Percentiles rank a stretch among this genome's conserved stretches.
Evolutionary conservation across 1,139 yeast genomes (phyloP).

Genomic region (Nakaseomyces sp.): DNA sequence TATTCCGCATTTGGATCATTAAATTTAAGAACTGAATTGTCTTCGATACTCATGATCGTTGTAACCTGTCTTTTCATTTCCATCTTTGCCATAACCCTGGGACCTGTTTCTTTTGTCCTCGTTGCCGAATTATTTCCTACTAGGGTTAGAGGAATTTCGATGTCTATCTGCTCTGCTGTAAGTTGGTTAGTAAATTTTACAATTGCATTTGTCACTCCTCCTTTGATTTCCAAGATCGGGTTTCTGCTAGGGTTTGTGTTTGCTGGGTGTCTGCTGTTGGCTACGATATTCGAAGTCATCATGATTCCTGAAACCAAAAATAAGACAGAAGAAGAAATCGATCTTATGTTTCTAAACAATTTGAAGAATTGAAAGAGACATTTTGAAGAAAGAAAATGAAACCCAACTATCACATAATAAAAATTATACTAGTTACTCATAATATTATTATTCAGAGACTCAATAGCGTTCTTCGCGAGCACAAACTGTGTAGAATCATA

Average conservation of each 20-base stretch:
- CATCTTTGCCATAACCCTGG: slow-evolving; percentile 79
- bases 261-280: slow-evolving; percentile 51
- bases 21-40: slow-evolving; percentile 35
- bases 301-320: slow-evolving; percentile 69
- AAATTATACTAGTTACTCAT: neutral
- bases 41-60: slow-evolving; percentile 65
- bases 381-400: neutral
- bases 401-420: neutral
- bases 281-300: slow-evolving; percentile 50
- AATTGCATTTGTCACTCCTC: slow-evolving; percentile 64
- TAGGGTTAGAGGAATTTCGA: slow-evolving; percentile 65
- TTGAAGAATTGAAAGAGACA: neutral
- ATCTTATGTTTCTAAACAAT: slow-evolving; percentile 17
- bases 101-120: slow-evolving; percentile 70
- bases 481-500: no score
- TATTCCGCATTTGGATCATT: slow-evolving; percentile 59
- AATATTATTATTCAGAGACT: no score
- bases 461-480: no score
- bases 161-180: slow-evolving; percentile 63
- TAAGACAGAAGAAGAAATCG: slow-evolving; percentile 56
- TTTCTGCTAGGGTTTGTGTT: slow-evolving; percentile 64
- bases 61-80: slow-evolving; percentile 67
- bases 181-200: slow-evolving; percentile 74
- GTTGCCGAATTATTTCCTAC: slow-evolving; percentile 72
- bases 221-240: slow-evolving; percentile 44